Conservation (phyloP, 2,329 filamentous ascomycete species). For the Knoxdaviesia proteae region DNA sequence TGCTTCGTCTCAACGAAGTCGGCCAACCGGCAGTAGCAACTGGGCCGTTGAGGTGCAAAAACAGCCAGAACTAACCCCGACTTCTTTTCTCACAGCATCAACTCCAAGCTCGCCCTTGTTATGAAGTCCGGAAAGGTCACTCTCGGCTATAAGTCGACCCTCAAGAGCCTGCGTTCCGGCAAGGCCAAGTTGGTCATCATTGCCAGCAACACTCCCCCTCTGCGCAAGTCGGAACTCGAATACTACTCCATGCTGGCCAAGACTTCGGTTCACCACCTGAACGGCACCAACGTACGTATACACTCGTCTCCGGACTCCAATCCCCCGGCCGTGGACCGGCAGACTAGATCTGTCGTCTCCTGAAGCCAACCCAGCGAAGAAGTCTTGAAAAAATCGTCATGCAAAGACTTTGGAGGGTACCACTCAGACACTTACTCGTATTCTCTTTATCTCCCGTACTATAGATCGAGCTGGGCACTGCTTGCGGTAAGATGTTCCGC, state of each 20-base stretch:
- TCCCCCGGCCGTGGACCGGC: not conserved
- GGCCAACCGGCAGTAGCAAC: no score
- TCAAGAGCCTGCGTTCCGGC: conserved; percentile 54
- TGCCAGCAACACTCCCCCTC: conserved; percentile 80
- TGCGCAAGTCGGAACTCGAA: conserved; percentile 94
- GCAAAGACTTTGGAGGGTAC: conserved; percentile 68
- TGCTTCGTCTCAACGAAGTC: no score
- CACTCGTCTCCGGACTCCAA: conserved; percentile 4
- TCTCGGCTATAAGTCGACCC: conserved; percentile 61
- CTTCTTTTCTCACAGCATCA: conserved; percentile 31
- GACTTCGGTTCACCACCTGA: conserved; percentile 93
- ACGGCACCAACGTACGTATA: conserved; percentile 89
- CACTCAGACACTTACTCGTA: conserved; percentile 32
- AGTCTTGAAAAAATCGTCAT: conserved; percentile 30
- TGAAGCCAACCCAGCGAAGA: conserved; percentile 62
- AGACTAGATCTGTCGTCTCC: conserved; percentile 13
- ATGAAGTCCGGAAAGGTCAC: conserved; percentile 60
- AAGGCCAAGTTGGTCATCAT: conserved; percentile 99
- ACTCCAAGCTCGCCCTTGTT: conserved; percentile 39
- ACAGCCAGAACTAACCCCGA: not conserved
- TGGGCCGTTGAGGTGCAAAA: no score
- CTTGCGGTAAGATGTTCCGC: conserved; percentile 96
- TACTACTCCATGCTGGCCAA: conserved; percentile 88
- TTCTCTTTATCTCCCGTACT: conserved; percentile 9
- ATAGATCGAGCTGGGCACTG: conserved; percentile 95